Evolutionary conservation across 2,329 filamentous ascomycete genomes (phyloP).

Genomic region (Ascochyta clinopodiicola): DNA sequence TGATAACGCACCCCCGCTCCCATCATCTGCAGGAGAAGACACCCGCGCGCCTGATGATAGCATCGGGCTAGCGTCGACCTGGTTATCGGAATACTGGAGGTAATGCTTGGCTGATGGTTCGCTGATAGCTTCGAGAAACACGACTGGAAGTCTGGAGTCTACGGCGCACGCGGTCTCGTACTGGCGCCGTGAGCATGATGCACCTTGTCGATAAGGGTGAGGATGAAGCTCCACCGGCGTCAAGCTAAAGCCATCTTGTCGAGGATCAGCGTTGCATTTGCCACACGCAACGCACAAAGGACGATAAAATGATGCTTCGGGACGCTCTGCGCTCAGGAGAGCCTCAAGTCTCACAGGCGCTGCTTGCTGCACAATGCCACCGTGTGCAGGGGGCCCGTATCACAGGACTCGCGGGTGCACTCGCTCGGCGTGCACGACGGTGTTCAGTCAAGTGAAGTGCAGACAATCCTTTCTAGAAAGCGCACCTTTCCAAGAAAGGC

Average conservation of each 20-base stretch:
- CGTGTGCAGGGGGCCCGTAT: not conserved
- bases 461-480: constrained; percentile 37
- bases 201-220: constrained; percentile 23
- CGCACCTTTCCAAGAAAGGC: constrained; percentile 36
- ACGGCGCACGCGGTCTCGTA: constrained; percentile 22
- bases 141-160: constrained; percentile 19
- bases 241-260: constrained; percentile 7
- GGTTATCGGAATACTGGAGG: constrained; percentile 32
- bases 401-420: constrained; percentile 5
- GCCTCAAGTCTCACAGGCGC: too few species aligned
- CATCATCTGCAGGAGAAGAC: constrained; percentile 23
- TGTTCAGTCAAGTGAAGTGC: constrained; percentile 31
- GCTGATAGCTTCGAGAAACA: constrained; percentile 26
- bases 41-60: constrained; percentile 22
- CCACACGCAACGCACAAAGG: constrained; percentile 13
- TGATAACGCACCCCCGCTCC: constrained; percentile 26
- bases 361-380: too few species aligned
- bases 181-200: constrained; percentile 14
- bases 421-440: constrained; percentile 16
- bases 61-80: constrained; percentile 29
- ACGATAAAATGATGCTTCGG: not conserved
- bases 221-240: constrained; percentile 18
- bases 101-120: constrained; percentile 8
- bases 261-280: constrained; percentile 24
- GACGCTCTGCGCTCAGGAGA: too few species aligned